Evolutionary conservation across 2,329 filamentous ascomycete genomes (phyloP).

Genomic region (Diaporthe ampelina): DNA sequence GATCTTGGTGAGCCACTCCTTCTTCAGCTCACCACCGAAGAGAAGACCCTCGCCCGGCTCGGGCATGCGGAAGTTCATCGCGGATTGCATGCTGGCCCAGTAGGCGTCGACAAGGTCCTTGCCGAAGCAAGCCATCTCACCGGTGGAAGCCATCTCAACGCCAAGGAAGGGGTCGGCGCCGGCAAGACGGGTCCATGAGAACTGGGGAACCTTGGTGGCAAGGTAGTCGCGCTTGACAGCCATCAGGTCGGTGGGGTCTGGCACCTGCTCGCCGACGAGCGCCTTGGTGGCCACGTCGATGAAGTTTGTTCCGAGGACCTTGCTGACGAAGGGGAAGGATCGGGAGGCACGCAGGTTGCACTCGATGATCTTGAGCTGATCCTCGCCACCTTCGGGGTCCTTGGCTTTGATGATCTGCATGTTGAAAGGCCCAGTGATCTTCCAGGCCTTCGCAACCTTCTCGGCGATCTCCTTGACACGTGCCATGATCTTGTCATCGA

Average conservation of each 20-base stretch:
- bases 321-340: conserved; percentile 98
- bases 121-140: conserved; percentile 99
- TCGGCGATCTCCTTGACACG: conserved; percentile 95
- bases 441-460: conserved; percentile 98
- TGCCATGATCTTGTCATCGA: conserved; percentile 82
- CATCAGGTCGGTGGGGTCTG: conserved; percentile 91
- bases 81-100: conserved; percentile 95
- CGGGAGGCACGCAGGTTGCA: conserved; percentile 98
- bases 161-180: conserved; percentile 98
- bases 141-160: conserved; percentile 97
- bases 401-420: conserved; percentile 99
- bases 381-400: conserved; percentile 79
- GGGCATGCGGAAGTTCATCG: conserved; percentile 99
- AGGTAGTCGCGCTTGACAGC: conserved; percentile 88
- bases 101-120: conserved; percentile 97
- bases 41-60: conserved; percentile 95
- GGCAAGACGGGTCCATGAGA: conserved; percentile 98
- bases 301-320: conserved; percentile 96
- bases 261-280: conserved; percentile 86
- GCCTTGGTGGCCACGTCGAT: conserved; percentile 96
- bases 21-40: conserved; percentile 86
- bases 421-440: conserved; percentile 98
- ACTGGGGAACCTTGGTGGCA: conserved; percentile 98
- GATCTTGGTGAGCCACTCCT: conserved; percentile 80
- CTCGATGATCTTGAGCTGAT: conserved; percentile 94